Evolutionary conservation across 2,329 filamentous ascomycete genomes (phyloP).

Genomic region (Pseudogymnoascus sp.): DNA sequence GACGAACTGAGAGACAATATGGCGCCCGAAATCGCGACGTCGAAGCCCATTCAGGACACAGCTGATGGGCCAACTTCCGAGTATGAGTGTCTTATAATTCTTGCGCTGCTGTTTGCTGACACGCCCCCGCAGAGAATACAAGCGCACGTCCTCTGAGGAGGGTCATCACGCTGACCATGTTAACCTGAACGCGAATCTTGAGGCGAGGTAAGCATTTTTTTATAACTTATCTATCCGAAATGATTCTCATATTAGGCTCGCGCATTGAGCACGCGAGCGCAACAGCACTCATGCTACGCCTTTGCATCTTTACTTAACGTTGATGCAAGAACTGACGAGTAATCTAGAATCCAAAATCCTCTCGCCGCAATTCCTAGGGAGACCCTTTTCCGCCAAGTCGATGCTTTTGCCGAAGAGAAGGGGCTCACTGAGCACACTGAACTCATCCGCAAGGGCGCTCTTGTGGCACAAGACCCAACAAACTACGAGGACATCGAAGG

Average conservation of each 20-base stretch:
- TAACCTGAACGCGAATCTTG: conserved; percentile 21
- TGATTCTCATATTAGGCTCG: neutral
- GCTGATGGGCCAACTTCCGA: neutral
- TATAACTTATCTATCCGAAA: neutral
- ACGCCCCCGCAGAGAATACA: conserved; percentile 14
- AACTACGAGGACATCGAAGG: conserved; percentile 53
- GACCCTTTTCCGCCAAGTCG: conserved; percentile 46
- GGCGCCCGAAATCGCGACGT: conserved; percentile 1
- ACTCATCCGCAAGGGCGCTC: conserved; percentile 60
- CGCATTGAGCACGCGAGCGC: neutral
- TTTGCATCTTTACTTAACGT: neutral
- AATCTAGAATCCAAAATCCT: conserved; percentile 44
- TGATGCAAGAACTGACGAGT: neutral
- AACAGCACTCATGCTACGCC: too few species aligned
- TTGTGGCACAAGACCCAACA: conserved; percentile 63
- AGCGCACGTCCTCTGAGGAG: conserved; percentile 15
- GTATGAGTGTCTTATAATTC: neutral
- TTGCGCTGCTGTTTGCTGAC: neutral
- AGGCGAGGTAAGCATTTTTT: conserved; percentile 17
- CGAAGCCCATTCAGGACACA: neutral
- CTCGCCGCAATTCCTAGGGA: conserved; percentile 46
- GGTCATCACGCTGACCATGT: conserved; percentile 17
- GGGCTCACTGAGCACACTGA: conserved; percentile 50
- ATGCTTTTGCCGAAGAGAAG: conserved; percentile 53
- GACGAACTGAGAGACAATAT: conserved; percentile 1